Evolutionary conservation across 257 asterid species (phyloP), one percentile per base, ranked within the genome.

Genomic region (Solanum tarapatanum): DNA sequence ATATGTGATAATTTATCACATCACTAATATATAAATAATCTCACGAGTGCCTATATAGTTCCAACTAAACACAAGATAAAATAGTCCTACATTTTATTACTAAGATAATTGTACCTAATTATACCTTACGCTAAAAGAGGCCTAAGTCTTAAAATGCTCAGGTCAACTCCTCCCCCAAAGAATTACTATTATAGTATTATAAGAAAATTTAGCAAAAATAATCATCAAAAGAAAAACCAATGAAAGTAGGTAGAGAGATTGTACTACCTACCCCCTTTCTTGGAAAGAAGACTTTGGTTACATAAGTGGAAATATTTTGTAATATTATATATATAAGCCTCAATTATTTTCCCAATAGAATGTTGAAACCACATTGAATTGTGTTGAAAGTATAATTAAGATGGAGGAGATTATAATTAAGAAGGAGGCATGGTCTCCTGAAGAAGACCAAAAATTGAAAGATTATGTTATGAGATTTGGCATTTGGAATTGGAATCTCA

Each of bases 401-500:
- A 64, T 87, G 83, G 88, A 51, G 23, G 17, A 28, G 24, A 14
- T 64, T n/a, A 64, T 77, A 24, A 60, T 60, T 60, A 89, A 84
- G 86, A 87, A 74, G 83, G 88, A 87, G 13, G 37, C 87, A 26
- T 89, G 91, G 89, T 83, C 84, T 66, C 55, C 39, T 21, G 88
- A 87, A 8, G 91, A 89, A 89, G 91, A 89, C 77, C 55, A 35
- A 76, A 89, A 87, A n/a, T 41, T 89, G 72, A 80, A 33, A 2
- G 10, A 84, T 84, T 89, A 87, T 84, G 26, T 89, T 3, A 87
- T 37, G 17, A 75, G 39, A 85, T 87, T 23, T 84, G 91, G 91
- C 30, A 87, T 89, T 39, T 89, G 91, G 91, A 89, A 87, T 80
- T 89, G 91, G 91, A 75, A 35, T 24, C 83, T 24, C 51, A 87